A percentile compares a stretch with the other conserved stretches of the same genome.
phyloP scores from a whole-genome alignment of 768 basidiomycete genomes.

The Tephrocybe sp. region DNA sequence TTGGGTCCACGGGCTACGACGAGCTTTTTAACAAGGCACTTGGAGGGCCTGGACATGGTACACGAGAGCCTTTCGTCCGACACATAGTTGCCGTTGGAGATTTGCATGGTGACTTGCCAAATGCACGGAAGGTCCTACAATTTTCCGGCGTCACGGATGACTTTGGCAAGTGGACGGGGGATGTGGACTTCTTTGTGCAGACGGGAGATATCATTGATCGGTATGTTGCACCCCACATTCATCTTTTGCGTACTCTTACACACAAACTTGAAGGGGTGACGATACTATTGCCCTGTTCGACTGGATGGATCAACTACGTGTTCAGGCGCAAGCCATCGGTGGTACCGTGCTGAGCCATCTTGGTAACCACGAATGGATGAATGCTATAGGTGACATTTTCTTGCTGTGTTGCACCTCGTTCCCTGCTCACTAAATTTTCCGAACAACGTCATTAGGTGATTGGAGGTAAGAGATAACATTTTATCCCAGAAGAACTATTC shows the following conservation, averaged over 20 bases:
- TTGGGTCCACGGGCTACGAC: constrained; percentile 8
- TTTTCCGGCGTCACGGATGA: constrained; percentile 79
- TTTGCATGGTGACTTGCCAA: constrained; percentile 84
- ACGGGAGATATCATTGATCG: constrained; percentile 96
- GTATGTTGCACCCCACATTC: constrained; percentile 34
- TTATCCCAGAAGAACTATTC: neutral
- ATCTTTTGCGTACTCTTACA: neutral
- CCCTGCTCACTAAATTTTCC: constrained; percentile 10
- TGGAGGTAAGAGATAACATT: constrained; percentile 60
- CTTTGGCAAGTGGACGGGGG: constrained; percentile 76
- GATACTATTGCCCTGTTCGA: constrained; percentile 86
- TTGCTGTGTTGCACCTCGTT: neutral
- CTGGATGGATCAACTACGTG: constrained; percentile 83
- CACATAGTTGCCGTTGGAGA: constrained; percentile 91
- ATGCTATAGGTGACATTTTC: constrained; percentile 68
- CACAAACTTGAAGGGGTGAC: constrained; percentile 58
- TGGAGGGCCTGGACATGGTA: neutral
- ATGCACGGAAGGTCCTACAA: constrained; percentile 76
- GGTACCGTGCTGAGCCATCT: constrained; percentile 76
- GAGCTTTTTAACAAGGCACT: constrained; percentile 1
- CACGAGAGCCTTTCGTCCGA: constrained; percentile 34
- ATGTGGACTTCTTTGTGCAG: constrained; percentile 87
- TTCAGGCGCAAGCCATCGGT: constrained; percentile 66
- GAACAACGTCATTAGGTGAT: constrained; percentile 54
- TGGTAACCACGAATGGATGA: constrained; percentile 98